These are phyloP conservation scores for Penicillium psychrosexuale DNA, from an alignment of 2,329 filamentous ascomycete genomes.

Conservation along the genomic window DNA sequence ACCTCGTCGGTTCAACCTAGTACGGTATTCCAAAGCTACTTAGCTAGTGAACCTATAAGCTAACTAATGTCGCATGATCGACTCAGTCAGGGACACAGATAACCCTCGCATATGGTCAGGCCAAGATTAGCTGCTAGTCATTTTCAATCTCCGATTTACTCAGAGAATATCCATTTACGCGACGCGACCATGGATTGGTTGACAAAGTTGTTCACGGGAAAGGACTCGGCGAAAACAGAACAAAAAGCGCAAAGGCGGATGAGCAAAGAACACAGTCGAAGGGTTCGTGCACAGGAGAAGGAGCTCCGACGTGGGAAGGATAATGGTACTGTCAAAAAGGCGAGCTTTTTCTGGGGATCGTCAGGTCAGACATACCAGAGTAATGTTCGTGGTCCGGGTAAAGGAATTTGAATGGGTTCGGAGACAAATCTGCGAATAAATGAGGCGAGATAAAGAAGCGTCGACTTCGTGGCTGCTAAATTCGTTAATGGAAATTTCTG, in stretches of 20 bases:
- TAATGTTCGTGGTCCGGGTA: neutral
- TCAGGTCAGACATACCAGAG: neutral
- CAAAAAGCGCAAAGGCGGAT: neutral
- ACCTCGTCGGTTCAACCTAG: too few species aligned
- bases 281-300: neutral
- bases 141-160: neutral
- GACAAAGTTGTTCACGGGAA: neutral
- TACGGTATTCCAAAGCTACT: too few species aligned
- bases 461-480: too few species aligned
- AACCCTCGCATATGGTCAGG: neutral
- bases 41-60: neutral
- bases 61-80: neutral
- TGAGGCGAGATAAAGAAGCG: too few species aligned
- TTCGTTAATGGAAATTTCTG: too few species aligned
- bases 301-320: neutral
- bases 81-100: neutral
- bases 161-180: neutral
- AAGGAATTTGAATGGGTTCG: neutral
- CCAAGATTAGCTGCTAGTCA: neutral
- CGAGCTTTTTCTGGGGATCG: neutral
- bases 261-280: neutral
- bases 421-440: too few species aligned
- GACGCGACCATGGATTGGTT: neutral
- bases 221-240: neutral
- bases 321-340: neutral